A percentile compares a stretch with the other conserved stretches of the same genome.
These are phyloP conservation scores for Stagonosporopsis chrysanthemi DNA, from an alignment of 2,329 filamentous ascomycete species.

Conservation along the genomic window DNA sequence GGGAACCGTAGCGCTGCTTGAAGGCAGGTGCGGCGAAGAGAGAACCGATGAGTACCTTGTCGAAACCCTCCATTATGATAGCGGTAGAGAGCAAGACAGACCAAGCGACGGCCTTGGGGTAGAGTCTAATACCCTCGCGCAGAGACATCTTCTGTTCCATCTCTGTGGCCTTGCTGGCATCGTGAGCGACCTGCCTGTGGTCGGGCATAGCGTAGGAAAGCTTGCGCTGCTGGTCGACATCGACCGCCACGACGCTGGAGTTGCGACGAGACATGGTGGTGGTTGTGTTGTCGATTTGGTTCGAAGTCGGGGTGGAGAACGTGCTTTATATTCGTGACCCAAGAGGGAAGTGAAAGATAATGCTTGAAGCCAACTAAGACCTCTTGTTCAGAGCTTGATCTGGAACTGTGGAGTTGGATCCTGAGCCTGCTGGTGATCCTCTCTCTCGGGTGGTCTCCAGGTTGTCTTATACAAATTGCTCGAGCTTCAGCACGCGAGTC, in stretches of 20 bases:
- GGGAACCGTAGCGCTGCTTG: slow-evolving; percentile 53
- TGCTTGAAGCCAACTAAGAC: slow-evolving; percentile 21
- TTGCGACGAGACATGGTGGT: slow-evolving; percentile 43
- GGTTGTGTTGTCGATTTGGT: slow-evolving; percentile 6
- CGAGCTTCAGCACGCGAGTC: slow-evolving; percentile 16
- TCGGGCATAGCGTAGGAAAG: slow-evolving; percentile 41
- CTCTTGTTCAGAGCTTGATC: slow-evolving; percentile 18
- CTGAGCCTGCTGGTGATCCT: slow-evolving; percentile 25
- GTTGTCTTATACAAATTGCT: slow-evolving; percentile 32
- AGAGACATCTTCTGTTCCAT: slow-evolving; percentile 62
- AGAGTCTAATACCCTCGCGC: slow-evolving; percentile 76
- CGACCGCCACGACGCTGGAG: slow-evolving; percentile 43
- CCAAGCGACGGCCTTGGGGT: slow-evolving; percentile 87
- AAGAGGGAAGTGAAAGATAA: not conserved
- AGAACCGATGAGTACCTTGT: slow-evolving; percentile 80
- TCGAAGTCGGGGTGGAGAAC: not conserved
- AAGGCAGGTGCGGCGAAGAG: slow-evolving; percentile 66
- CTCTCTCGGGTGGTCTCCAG: slow-evolving; percentile 17
- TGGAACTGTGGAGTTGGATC: slow-evolving; percentile 27
- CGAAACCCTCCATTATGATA: slow-evolving; percentile 92
- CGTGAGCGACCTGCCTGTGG: slow-evolving; percentile 36
- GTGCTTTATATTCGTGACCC: not conserved
- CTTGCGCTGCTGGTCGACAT: slow-evolving; percentile 40
- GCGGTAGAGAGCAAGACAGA: slow-evolving; percentile 83
- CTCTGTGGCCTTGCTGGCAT: slow-evolving; percentile 50